These are phyloP conservation scores for Plasmodium adleri DNA, from an alignment of 169 alveolate species.

Conservation along the genomic window DNA sequence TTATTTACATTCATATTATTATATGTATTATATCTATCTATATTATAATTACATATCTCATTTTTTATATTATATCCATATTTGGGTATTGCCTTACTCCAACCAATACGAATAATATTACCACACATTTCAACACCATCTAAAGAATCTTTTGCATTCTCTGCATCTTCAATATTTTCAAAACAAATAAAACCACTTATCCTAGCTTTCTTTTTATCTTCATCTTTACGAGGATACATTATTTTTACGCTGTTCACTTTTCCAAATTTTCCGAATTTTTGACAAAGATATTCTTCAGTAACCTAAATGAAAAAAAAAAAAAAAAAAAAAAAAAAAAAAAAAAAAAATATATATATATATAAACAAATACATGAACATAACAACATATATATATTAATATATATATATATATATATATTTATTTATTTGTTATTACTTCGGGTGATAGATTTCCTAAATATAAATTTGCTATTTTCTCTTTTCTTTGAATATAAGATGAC, in stretches of 20 bases:
- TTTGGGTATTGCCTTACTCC: constrained; percentile 77
- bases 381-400: too few species aligned
- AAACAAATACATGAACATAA: too few species aligned
- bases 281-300: constrained; percentile 88
- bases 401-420: too few species aligned
- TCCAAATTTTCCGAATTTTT: constrained; percentile 88
- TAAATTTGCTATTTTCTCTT: constrained; percentile 79
- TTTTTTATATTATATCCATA: constrained; percentile 5
- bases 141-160: constrained; percentile 86
- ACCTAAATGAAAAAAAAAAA: constrained; percentile 48
- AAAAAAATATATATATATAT: too few species aligned
- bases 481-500: constrained; percentile 51
- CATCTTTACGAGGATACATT: constrained; percentile 90
- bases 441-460: constrained; percentile 89
- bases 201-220: constrained; percentile 84
- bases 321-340: too few species aligned
- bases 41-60: constrained; percentile 13
- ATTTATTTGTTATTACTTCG: constrained; percentile 65
- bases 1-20: constrained; percentile 11
- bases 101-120: constrained; percentile 86
- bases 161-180: constrained; percentile 85
- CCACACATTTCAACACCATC: constrained; percentile 86
- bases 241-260: constrained; percentile 88
- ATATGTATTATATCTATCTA: constrained; percentile 20
- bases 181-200: constrained; percentile 89